A percentile compares a stretch with the other conserved stretches of the same genome.
These are phyloP conservation scores for Aspergillus luchuensis DNA, from an alignment of 2,329 filamentous ascomycete species.

Conservation along the genomic window DNA sequence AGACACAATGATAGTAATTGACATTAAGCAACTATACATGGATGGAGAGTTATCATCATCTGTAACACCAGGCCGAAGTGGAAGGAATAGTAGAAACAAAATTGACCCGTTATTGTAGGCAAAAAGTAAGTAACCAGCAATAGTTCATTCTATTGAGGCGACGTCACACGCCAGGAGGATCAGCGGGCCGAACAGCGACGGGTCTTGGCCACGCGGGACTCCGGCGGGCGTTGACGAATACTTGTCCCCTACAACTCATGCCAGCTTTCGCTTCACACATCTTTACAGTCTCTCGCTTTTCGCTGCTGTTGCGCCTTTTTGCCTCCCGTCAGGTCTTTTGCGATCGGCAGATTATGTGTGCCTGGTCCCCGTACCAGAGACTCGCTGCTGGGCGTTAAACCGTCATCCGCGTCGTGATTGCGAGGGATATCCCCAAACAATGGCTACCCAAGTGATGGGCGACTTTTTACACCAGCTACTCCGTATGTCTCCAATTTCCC, in stretches of 20 bases:
- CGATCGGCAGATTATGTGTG: conserved; percentile 39
- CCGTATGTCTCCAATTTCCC: conserved; percentile 31
- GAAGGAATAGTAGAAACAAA: background rate
- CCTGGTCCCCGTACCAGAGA: conserved; percentile 32
- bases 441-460: conserved; percentile 41
- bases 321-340: conserved; percentile 7
- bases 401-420: conserved; percentile 29
- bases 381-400: conserved; percentile 37
- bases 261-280: conserved; percentile 4
- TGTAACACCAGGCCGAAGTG: background rate
- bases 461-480: conserved; percentile 38
- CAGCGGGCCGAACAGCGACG: conserved; percentile 5
- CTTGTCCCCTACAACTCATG: conserved; percentile 8
- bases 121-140: background rate
- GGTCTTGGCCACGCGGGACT: conserved; percentile 9
- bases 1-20: background rate
- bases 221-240: conserved; percentile 8
- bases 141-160: background rate
- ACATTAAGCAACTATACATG: background rate
- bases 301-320: background rate
- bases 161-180: conserved; percentile 3
- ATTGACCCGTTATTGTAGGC: background rate
- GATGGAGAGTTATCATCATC: no score
- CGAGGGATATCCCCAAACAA: conserved; percentile 28
- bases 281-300: background rate